Conservation (phyloP, 2,329 filamentous ascomycete species). For the Davidsoniella eucalypti region DNA sequence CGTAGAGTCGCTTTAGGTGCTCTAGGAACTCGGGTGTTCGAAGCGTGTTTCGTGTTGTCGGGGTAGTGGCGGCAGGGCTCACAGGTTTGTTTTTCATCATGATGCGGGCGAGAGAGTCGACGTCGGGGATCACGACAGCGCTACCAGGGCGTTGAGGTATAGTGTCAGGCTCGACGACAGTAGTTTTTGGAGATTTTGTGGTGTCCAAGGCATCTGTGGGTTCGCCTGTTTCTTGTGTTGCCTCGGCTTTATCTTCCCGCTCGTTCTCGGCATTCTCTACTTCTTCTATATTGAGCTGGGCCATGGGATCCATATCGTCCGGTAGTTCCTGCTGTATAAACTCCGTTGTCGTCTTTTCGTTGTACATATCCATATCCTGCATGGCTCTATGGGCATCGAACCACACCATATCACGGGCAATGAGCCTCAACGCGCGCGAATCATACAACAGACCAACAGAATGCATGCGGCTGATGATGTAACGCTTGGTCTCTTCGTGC, state of each 20-base stretch:
- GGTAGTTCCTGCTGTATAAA: not conserved
- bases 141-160: not conserved
- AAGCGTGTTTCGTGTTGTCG: not conserved
- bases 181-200: not conserved
- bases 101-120: not conserved
- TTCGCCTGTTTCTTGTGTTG: no score
- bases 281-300: not conserved
- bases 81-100: not conserved
- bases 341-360: not conserved
- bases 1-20: slow-evolving; percentile 28
- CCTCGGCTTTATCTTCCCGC: no score
- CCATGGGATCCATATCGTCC: not conserved
- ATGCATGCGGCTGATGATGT: slow-evolving; percentile 31
- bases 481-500: slow-evolving; percentile 36
- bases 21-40: slow-evolving; percentile 20
- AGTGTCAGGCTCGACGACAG: no score
- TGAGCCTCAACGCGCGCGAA: slow-evolving; percentile 20
- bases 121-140: not conserved
- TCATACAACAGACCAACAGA: slow-evolving; percentile 26
- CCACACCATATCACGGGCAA: slow-evolving; percentile 27
- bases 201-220: not conserved
- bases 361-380: slow-evolving; percentile 16
- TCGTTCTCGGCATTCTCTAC: not conserved
- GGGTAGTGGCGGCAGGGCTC: not conserved
- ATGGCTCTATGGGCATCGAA: slow-evolving; percentile 28